A percentile compares a stretch with the other conserved stretches of the same genome.
Conservation (phyloP, 1,284 basidiomycete genomes). For the Pseudozyma sp. region DNA sequence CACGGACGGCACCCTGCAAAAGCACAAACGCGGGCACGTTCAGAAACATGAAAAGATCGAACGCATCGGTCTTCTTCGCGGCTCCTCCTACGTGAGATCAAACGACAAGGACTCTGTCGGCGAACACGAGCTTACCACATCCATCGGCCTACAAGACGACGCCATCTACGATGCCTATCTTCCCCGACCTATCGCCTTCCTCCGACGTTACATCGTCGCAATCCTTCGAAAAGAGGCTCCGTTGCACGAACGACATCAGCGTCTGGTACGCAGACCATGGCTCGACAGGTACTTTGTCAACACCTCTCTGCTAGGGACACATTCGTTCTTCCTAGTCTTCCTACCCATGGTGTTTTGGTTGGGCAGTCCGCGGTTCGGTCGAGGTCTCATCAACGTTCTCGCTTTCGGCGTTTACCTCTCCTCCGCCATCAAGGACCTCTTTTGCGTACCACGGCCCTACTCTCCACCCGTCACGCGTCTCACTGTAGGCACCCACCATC, state of each 20-base stretch:
- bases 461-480: conserved; percentile 89
- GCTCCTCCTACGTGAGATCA: conserved; percentile 40
- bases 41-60: conserved; percentile 48
- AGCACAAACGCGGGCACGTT: conserved; percentile 33
- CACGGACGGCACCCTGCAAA: background rate
- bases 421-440: conserved; percentile 86
- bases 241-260: conserved; percentile 50
- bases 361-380: conserved; percentile 77
- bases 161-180: conserved; percentile 59
- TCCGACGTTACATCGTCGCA: conserved; percentile 45
- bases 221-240: conserved; percentile 42
- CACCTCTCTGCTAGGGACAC: conserved; percentile 81
- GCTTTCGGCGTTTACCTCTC: conserved; percentile 85
- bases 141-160: conserved; percentile 55
- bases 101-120: conserved; percentile 29
- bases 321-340: conserved; percentile 93
- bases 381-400: conserved; percentile 74
- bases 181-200: conserved; percentile 39
- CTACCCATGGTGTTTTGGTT: conserved; percentile 90
- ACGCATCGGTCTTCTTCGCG: conserved; percentile 47
- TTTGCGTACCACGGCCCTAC: conserved; percentile 90
- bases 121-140: conserved; percentile 45
- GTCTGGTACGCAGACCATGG: conserved; percentile 71
- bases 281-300: conserved; percentile 91
- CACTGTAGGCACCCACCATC: conserved; percentile 69